These are phyloP conservation scores for Astrothelium subdiscretum DNA, from an alignment of 495 filamentous ascomycete species.

Conservation along the genomic window DNA sequence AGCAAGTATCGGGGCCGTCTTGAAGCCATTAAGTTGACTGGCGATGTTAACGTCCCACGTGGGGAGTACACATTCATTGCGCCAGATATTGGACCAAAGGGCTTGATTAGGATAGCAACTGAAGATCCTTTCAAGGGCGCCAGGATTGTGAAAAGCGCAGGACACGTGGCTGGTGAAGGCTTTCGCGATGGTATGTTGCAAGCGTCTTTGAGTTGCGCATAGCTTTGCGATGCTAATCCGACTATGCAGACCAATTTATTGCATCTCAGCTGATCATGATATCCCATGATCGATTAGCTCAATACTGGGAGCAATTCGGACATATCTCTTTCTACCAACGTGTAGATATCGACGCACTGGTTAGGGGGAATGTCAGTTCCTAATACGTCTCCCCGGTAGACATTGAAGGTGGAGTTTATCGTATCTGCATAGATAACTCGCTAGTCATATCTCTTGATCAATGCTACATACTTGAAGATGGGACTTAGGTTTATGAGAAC, in stretches of 20 bases:
- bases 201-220: neutral
- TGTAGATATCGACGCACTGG: conserved; percentile 55
- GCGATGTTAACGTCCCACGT: conserved; percentile 77
- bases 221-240: neutral
- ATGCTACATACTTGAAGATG: too few relatives aligned
- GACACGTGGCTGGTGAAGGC: conserved; percentile 61
- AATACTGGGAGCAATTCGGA: conserved; percentile 69
- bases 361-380: neutral
- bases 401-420: neutral
- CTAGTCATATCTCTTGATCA: too few relatives aligned
- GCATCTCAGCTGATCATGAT: conserved; percentile 66
- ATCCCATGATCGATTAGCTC: conserved; percentile 62
- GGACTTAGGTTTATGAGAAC: too few relatives aligned
- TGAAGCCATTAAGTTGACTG: conserved; percentile 80
- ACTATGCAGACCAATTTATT: conserved; percentile 49
- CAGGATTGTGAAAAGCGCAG: conserved; percentile 60
- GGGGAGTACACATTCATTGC: conserved; percentile 72
- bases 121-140: conserved; percentile 62
- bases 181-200: conserved; percentile 54
- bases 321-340: conserved; percentile 73
- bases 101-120: conserved; percentile 47
- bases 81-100: conserved; percentile 57
- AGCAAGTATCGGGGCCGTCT: conserved; percentile 41
- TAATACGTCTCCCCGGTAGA: neutral
- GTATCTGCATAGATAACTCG: too few relatives aligned